Evolutionary conservation across 805 yeast species (phyloP).

Genomic region (Candida berthetii): DNA sequence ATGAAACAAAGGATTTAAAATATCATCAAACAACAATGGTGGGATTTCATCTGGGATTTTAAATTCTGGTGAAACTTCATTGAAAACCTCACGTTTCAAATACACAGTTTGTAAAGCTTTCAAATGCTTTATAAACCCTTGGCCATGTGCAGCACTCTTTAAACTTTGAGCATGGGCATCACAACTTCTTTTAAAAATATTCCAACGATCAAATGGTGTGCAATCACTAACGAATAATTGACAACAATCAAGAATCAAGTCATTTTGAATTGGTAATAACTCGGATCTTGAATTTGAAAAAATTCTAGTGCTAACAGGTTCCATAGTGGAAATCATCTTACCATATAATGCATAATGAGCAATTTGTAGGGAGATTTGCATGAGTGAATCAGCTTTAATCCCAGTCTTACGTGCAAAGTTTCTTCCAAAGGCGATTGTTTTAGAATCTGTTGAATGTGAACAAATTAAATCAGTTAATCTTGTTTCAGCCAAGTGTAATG

Average conservation of each 20-base stretch:
- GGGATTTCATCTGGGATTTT: slow-evolving; percentile 28
- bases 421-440: slow-evolving; percentile 71
- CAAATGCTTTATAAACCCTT: slow-evolving; percentile 70
- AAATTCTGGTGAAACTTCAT: slow-evolving; percentile 37
- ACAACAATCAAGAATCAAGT: slow-evolving; percentile 41
- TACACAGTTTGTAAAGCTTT: slow-evolving; percentile 56
- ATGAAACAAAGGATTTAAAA: slow-evolving; percentile 27
- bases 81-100: slow-evolving; percentile 39
- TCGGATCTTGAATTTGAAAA: slow-evolving; percentile 69
- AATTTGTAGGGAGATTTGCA: slow-evolving; percentile 85
- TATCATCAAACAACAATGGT: slow-evolving; percentile 37
- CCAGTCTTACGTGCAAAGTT: slow-evolving; percentile 74
- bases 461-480: slow-evolving; percentile 78
- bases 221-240: slow-evolving; percentile 60
- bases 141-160: slow-evolving; percentile 48
- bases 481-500: slow-evolving; percentile 80
- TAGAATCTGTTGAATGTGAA: slow-evolving; percentile 72
- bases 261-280: slow-evolving; percentile 59
- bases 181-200: slow-evolving; percentile 43
- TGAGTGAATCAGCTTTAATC: slow-evolving; percentile 82
- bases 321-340: slow-evolving; percentile 81
- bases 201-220: slow-evolving; percentile 39
- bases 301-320: slow-evolving; percentile 77
- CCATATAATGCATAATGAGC: slow-evolving; percentile 91
- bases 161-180: slow-evolving; percentile 42